These are phyloP conservation scores for Calocybe indica DNA, from an alignment of 768 basidiomycete species.

Conservation along the genomic window DNA sequence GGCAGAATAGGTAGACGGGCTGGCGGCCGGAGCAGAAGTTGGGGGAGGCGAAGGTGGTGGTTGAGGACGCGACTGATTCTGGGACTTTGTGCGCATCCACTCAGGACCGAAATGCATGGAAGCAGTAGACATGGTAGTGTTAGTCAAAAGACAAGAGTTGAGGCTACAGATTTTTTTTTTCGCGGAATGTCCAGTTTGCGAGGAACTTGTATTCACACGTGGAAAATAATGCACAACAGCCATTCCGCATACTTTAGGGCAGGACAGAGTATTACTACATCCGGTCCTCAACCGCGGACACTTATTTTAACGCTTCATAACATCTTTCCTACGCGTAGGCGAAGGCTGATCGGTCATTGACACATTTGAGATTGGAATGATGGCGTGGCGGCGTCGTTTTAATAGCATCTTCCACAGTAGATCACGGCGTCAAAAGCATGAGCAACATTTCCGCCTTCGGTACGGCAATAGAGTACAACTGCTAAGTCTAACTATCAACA, in stretches of 20 bases:
- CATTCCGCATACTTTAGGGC: slow-evolving; percentile 29
- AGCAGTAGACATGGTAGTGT: slow-evolving; percentile 43
- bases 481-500: no score
- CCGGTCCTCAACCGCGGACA: no score
- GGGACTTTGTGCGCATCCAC: slow-evolving; percentile 85
- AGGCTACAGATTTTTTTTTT: slow-evolving; percentile 17
- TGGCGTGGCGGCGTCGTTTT: no score
- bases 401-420: no score
- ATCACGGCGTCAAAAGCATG: no score
- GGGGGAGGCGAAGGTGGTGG: slow-evolving; percentile 59
- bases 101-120: slow-evolving; percentile 91
- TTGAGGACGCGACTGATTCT: slow-evolving; percentile 44
- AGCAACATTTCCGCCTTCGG: no score
- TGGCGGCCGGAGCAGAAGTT: slow-evolving; percentile 32
- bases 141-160: slow-evolving; percentile 14
- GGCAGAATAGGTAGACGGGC: slow-evolving; percentile 65
- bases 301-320: no score
- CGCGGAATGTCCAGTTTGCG: slow-evolving; percentile 25
- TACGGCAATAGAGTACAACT: no score
- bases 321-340: no score
- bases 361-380: no score
- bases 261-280: no score
- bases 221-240: slow-evolving; percentile 28
- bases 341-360: no score
- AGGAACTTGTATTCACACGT: slow-evolving; percentile 28